A percentile compares a stretch with the other conserved stretches of the same genome.
Conservation (phyloP, 1,139 yeast species). For the Insectozyma bohioensis region DNA sequence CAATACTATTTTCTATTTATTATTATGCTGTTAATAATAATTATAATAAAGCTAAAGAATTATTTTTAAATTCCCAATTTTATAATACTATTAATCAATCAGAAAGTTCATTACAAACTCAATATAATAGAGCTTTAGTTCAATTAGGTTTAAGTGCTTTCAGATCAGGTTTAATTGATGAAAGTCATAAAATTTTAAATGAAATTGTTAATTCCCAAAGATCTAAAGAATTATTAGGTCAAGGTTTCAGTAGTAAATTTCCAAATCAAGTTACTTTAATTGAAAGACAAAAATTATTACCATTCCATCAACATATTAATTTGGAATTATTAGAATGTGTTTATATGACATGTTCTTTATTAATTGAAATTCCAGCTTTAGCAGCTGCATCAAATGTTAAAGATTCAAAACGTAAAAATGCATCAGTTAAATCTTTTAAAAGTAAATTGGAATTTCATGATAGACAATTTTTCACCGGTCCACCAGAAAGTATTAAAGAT, state of each 20-base stretch:
- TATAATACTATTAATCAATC: slow-evolving; percentile 81
- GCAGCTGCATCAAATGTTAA: slow-evolving; percentile 42
- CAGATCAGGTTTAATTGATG: slow-evolving; percentile 83
- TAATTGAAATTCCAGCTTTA: slow-evolving; percentile 90
- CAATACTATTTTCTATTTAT: slow-evolving; percentile 82
- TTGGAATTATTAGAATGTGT: slow-evolving; percentile 93
- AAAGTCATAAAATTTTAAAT: slow-evolving; percentile 82
- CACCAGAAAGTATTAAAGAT: slow-evolving; percentile 96
- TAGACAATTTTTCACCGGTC: slow-evolving; percentile 94
- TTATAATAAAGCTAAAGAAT: slow-evolving; percentile 81
- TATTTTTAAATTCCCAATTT: slow-evolving; percentile 81
- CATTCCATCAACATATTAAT: slow-evolving; percentile 98
- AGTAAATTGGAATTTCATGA: slow-evolving; percentile 91
- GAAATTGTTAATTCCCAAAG: slow-evolving; percentile 88
- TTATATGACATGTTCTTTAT: slow-evolving; percentile 84
- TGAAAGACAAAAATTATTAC: slow-evolving; percentile 83
- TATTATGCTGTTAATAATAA: slow-evolving; percentile 87
- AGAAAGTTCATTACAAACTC: slow-evolving; percentile 76
- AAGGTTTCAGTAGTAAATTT: slow-evolving; percentile 75
- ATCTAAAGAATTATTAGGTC: slow-evolving; percentile 91
- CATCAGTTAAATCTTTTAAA: slow-evolving; percentile 81
- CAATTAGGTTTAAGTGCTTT: slow-evolving; percentile 96
- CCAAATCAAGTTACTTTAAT: slow-evolving; percentile 56
- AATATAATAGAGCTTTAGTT: slow-evolving; percentile 89
- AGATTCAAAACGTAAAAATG: slow-evolving; percentile 56